Evolutionary conservation across 106 monocot genomes (phyloP), one percentile per base, ranked within the genome.

Genomic region (Dendrobium nobile): DNA sequence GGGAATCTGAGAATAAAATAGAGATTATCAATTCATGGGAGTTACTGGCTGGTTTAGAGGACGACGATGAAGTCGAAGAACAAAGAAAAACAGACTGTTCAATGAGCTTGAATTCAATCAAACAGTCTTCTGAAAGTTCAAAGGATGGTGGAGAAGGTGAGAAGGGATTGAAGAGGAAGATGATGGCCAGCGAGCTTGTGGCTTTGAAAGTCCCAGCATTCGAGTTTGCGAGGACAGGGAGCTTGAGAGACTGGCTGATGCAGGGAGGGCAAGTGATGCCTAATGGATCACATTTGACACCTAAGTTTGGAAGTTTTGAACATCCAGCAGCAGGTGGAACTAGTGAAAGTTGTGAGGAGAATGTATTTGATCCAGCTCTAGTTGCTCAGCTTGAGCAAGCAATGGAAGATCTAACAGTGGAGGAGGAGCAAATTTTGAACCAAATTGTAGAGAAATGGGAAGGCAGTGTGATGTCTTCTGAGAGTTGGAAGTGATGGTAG

Each of bases 21-120:
- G 95, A 92, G 47, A 90, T 83, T 19, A 89, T 95, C 83, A 80
- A 95, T 42, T 27, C 88, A 24, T 87, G 83, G 82, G 92, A 92
- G 47, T 75, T 92, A 76, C 72, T 95, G 74, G 84, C 85, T 27
- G 91, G 84, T 18, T 78, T 88, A 27, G 48, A 48, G 13, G 76
- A 47, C 2, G 24, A 76, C 5, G 48, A 26, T 2, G 41, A 41
- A 76, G 76, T 11, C 0, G 75, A 22, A 47, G 75, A 19, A 9
- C 4, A 24, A 11, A 7, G 5, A 11, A 27, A 47, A 48, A 17
- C n/a, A 76, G 48, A 4, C 19, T 44, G 18, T 74, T 44, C 43
- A 0, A 74, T n/a, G 41, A 74, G 19, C 43, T 43, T 22, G 74
- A 74, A 44, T 44, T 5, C 74, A 37, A 41, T 70, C 37, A 37